These are phyloP conservation scores for Beauveria brongniartii DNA, from an alignment of 2,329 filamentous ascomycete genomes.

Conservation along the genomic window DNA sequence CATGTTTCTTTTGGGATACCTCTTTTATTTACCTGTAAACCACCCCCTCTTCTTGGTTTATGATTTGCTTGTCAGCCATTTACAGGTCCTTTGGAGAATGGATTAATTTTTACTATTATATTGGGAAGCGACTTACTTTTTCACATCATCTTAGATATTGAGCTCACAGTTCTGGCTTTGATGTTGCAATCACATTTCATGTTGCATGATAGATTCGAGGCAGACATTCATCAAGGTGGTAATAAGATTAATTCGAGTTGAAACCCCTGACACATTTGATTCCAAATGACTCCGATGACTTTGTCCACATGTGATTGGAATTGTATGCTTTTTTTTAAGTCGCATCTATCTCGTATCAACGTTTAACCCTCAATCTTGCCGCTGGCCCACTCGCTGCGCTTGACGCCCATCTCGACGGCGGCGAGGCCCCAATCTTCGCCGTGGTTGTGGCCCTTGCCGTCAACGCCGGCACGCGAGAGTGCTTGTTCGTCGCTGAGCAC, in stretches of 20 bases:
- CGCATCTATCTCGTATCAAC: not conserved
- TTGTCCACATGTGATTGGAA: too few relatives aligned
- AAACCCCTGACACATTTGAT: not conserved
- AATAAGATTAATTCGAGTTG: not conserved
- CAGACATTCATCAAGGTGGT: slow-evolving; percentile 2
- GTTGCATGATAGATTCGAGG: slow-evolving; percentile 10
- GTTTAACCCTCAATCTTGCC: slow-evolving; percentile 48
- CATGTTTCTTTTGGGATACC: slow-evolving; percentile 8
- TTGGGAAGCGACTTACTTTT: slow-evolving; percentile 8
- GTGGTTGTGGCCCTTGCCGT: slow-evolving; percentile 70
- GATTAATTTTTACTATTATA: slow-evolving; percentile 5
- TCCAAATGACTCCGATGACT: too few relatives aligned
- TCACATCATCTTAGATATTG: not conserved
- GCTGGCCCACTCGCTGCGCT: slow-evolving; percentile 74
- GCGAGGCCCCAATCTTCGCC: slow-evolving; percentile 94
- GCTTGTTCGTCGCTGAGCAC: slow-evolving; percentile 85
- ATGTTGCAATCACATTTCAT: slow-evolving; percentile 6
- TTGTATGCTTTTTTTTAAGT: too few relatives aligned
- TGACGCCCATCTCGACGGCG: slow-evolving; percentile 87
- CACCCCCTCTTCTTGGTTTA: slow-evolving; percentile 6
- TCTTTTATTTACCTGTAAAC: slow-evolving; percentile 3
- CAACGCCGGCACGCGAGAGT: slow-evolving; percentile 70
- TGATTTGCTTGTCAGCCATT: not conserved
- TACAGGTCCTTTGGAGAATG: slow-evolving; percentile 7
- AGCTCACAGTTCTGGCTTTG: not conserved